Evolutionary conservation across 106 monocot species (phyloP).

Genomic region (Platanthera guangdongensis): DNA sequence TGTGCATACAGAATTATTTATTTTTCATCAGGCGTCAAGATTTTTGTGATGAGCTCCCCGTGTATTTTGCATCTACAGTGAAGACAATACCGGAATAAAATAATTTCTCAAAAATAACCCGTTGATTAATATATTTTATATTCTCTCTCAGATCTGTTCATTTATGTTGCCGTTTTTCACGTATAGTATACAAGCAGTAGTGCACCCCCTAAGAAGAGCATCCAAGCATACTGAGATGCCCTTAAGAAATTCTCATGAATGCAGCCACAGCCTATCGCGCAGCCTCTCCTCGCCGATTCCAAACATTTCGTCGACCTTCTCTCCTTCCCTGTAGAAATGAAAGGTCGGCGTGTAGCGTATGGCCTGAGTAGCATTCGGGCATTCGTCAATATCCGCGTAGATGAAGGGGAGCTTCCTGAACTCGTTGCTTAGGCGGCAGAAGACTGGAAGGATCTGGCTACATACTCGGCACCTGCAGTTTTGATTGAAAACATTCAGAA

Average conservation of each 20-base stretch:
- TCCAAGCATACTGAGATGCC: no score
- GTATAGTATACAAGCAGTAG: no score
- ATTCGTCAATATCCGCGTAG: slow-evolving; percentile 87
- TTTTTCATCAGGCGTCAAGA: no score
- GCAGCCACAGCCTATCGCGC: slow-evolving; percentile 81
- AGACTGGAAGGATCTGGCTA: slow-evolving; percentile 70
- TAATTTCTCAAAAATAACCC: no score
- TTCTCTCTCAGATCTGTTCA: no score
- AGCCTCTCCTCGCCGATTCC: slow-evolving; percentile 84
- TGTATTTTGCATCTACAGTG: no score
- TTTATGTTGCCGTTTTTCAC: no score
- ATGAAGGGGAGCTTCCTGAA: slow-evolving; percentile 77
- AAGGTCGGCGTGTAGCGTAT: slow-evolving; percentile 94
- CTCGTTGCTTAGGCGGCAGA: slow-evolving; percentile 52
- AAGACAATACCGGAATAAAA: no score
- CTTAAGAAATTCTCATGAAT: slow-evolving; percentile 32
- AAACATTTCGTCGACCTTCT: slow-evolving; percentile 86
- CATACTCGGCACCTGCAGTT: slow-evolving; percentile 74
- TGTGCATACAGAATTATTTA: no score
- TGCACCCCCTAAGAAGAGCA: no score
- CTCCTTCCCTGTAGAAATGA: slow-evolving; percentile 72
- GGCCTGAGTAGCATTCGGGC: slow-evolving; percentile 76
- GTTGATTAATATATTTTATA: no score
- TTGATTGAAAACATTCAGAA: neutral
- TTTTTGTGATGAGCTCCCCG: no score